Evolutionary conservation across 345 rosid species (phyloP), one percentile per base, ranked within the genome.

Genomic region (Reutealis trisperma): DNA sequence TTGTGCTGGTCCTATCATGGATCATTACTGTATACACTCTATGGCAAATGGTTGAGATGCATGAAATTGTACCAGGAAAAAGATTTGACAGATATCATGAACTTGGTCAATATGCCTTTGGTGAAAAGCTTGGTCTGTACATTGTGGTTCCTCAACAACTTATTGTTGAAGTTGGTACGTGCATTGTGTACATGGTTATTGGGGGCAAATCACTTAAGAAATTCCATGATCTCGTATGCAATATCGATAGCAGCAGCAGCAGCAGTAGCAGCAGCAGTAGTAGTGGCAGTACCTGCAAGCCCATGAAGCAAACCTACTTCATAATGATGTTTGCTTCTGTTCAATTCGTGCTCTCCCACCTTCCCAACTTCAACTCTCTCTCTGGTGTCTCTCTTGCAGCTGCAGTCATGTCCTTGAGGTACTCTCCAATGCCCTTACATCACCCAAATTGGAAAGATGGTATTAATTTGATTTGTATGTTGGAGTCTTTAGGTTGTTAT

Each of bases 41-140:
- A 45, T 81, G 84, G 84, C 84, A 81, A 67, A 81, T 81, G 84
- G 84, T 81, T 30, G 84, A 81, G 77, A 81, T 81, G 84, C 84
- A 81, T 59, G 84, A 81, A 63, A 76, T 81, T 80, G 77, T 81
- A 16, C 84, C 84, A 0, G 84, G 84, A 6, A 81, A 72, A 44
- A 66, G 84, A 16, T 77, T 81, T 22, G 84, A 81, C 42, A 73
- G 84, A 68, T 81, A 81, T 68, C 84, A 81, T 18, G 84, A 81
- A 57, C 79, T 81, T 4, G 84, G 84, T 6, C 80, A 81, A 32
- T 41, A 77, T 73, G 84, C 84, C 0, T 81, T 81, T 16, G 84
- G 84, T 2, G 77, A 81, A 44, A 81, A 73, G 74, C 84, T 81
- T 10, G 84, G 84, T 14, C 74, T 81, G 0, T 81, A 76, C 65